phyloP scores from a whole-genome alignment of 768 basidiomycete genomes.

The Xanthoconium stramineum region DNA sequence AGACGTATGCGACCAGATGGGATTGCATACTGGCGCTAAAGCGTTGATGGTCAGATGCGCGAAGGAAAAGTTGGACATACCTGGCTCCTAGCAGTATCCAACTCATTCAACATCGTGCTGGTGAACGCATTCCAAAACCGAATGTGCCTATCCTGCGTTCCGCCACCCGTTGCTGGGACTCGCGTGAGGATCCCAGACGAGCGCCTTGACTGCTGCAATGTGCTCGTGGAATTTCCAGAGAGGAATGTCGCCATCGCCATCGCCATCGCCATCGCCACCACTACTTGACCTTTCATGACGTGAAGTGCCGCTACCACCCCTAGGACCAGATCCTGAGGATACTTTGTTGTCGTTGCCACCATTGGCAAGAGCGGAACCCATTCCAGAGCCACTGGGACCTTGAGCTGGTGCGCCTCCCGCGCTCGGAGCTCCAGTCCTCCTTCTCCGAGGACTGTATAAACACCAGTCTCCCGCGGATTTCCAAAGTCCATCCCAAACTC shows the following conservation, averaged over 20 bases:
- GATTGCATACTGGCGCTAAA: conserved; percentile 82
- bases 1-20: conserved; percentile 93
- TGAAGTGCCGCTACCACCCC: conserved; percentile 24
- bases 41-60: conserved; percentile 2
- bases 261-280: conserved; percentile 14
- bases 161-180: conserved; percentile 90
- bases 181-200: conserved; percentile 99
- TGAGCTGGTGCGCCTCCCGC: conserved; percentile 25
- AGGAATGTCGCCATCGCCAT: conserved; percentile 52
- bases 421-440: conserved; percentile 19
- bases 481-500: conserved; percentile 28
- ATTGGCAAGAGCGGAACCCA: conserved; percentile 69
- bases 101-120: conserved; percentile 79
- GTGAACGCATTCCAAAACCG: conserved; percentile 94
- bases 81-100: conserved; percentile 97
- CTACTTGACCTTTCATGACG: conserved; percentile 27
- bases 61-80: conserved; percentile 36
- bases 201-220: conserved; percentile 94
- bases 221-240: conserved; percentile 97
- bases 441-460: conserved; percentile 12
- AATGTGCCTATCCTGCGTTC: conserved; percentile 98
- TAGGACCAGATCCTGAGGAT: conserved; percentile 37
- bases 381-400: conserved; percentile 31
- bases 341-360: conserved; percentile 99
- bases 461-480: conserved; percentile 16